These are phyloP conservation scores for Blastobotrys raffinosifermentans DNA, from an alignment of 1,139 yeast species.

Conservation along the genomic window DNA sequence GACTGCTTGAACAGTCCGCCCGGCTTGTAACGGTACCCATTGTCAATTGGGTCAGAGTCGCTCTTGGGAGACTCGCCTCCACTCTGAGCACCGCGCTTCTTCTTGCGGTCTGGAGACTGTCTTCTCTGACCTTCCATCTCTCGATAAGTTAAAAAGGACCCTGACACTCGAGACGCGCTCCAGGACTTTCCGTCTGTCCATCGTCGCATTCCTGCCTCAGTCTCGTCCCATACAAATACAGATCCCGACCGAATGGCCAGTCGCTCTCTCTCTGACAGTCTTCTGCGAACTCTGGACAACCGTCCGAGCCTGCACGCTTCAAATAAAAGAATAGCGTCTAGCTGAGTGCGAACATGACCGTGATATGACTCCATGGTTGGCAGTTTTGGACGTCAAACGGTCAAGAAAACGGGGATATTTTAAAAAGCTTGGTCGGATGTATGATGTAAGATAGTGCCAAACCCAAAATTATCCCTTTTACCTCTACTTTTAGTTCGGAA, in stretches of 20 bases:
- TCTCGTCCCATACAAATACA: conserved; percentile 56
- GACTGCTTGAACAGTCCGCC: conserved; percentile 56
- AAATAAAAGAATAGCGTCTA: conserved; percentile 49
- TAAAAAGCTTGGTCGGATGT: too few relatives aligned
- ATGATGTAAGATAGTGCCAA: too few relatives aligned
- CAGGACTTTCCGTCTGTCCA: conserved; percentile 65
- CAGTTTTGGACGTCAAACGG: too few relatives aligned
- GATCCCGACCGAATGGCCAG: conserved; percentile 44
- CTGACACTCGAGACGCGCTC: conserved; percentile 57
- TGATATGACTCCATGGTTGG: conserved; percentile 45
- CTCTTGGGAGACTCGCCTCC: conserved; percentile 6
- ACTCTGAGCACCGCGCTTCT: conserved; percentile 3
- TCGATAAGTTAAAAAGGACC: conserved; percentile 49
- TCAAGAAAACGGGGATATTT: too few relatives aligned
- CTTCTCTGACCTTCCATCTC: conserved; percentile 41
- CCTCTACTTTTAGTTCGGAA: too few relatives aligned
- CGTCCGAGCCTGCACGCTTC: conserved; percentile 49
- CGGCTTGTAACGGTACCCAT: conserved; percentile 36
- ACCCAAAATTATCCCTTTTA: too few relatives aligned
- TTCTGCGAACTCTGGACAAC: conserved; percentile 45
- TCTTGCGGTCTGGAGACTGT: conserved; percentile 12
- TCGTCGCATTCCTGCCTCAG: conserved; percentile 53
- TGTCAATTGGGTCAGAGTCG: conserved; percentile 15
- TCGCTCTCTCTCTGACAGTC: conserved; percentile 49
- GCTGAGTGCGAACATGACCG: conserved; percentile 45